Conservation (phyloP, 2,329 filamentous ascomycete genomes). For the Podosphaera leucotricha region DNA sequence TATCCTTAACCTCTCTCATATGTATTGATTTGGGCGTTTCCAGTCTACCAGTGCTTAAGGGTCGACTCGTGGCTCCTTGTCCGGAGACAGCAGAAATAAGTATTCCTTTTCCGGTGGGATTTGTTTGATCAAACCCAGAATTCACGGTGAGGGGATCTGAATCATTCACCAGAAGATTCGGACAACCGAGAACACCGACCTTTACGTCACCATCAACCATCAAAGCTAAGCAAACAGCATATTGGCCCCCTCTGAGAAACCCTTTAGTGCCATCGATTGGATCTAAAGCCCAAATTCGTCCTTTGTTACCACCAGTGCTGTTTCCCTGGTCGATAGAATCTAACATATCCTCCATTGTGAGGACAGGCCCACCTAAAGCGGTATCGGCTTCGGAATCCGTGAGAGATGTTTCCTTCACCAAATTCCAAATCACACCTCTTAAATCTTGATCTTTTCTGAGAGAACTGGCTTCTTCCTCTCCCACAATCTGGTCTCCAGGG, state of each 20-base stretch:
- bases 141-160: constrained; percentile 42
- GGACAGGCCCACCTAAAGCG: constrained; percentile 44
- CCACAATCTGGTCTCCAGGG: constrained; percentile 74
- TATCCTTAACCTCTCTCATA: constrained; percentile 56
- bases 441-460: constrained; percentile 49
- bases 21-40: constrained; percentile 37
- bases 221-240: constrained; percentile 79
- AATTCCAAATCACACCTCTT: constrained; percentile 57
- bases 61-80: constrained; percentile 56
- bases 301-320: constrained; percentile 45
- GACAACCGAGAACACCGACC: constrained; percentile 84
- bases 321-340: constrained; percentile 42
- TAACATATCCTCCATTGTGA: constrained; percentile 41
- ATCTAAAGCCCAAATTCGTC: constrained; percentile 87
- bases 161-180: constrained; percentile 81
- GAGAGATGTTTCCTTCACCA: constrained; percentile 52
- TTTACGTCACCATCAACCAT: constrained; percentile 86
- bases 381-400: constrained; percentile 39
- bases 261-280: constrained; percentile 97
- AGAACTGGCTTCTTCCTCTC: constrained; percentile 74
- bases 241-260: constrained; percentile 87
- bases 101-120: constrained; percentile 57
- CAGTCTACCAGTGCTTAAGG: constrained; percentile 35
- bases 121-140: constrained; percentile 50
- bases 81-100: constrained; percentile 68